These are phyloP conservation scores for Tylopilus sp. DNA, from an alignment of 768 basidiomycete species.

Conservation along the genomic window DNA sequence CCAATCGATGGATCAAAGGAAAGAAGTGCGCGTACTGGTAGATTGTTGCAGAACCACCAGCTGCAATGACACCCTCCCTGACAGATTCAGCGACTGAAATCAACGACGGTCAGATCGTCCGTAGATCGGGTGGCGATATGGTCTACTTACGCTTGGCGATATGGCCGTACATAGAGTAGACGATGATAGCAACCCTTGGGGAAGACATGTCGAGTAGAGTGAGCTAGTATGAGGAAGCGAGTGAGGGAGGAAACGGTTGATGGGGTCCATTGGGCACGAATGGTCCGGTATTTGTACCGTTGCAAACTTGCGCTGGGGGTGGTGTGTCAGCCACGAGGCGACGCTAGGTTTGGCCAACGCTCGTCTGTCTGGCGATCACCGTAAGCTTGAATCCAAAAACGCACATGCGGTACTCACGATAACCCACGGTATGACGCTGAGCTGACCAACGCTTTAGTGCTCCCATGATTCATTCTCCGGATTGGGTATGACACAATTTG, in stretches of 20 bases:
- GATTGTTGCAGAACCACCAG: conserved; percentile 51
- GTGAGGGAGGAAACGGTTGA: background rate
- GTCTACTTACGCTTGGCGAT: conserved; percentile 55
- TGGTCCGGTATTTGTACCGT: conserved; percentile 14
- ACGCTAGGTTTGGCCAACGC: conserved; percentile 11
- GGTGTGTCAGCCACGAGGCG: too few species aligned
- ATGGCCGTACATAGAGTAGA: conserved; percentile 76
- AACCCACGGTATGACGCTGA: conserved; percentile 1
- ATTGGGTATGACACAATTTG: too few species aligned
- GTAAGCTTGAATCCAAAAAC: conserved; percentile 10
- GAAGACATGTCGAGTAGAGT: conserved; percentile 45
- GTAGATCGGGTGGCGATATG: background rate
- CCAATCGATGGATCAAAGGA: background rate
- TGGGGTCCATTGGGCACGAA: too few species aligned
- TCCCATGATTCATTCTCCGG: too few species aligned
- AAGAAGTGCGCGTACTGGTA: conserved; percentile 48
- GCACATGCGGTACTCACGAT: conserved; percentile 9
- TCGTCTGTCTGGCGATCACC: conserved; percentile 31
- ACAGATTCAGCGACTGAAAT: conserved; percentile 57
- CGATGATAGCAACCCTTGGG: conserved; percentile 59
- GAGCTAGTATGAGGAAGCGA: background rate
- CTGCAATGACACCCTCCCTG: conserved; percentile 42
- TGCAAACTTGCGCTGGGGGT: too few species aligned
- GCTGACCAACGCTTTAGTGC: background rate
- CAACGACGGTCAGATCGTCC: background rate